Percentiles rank a stretch among this genome's conserved stretches.
phyloP scores from a whole-genome alignment of 352 stramenopile species.

The Lagenidium giganteum region DNA sequence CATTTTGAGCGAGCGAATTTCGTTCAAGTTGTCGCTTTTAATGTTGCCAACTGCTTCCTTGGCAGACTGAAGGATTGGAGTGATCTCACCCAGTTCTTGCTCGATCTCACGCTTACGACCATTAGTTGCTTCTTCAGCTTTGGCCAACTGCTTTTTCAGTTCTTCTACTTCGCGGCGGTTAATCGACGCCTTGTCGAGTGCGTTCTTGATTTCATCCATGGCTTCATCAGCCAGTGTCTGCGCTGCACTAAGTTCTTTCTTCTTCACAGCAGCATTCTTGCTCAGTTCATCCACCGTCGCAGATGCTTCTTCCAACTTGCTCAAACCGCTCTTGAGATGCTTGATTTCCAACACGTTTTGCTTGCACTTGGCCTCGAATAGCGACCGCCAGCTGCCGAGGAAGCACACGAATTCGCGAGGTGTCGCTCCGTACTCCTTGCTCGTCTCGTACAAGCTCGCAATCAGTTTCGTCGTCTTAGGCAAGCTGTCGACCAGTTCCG shows the following conservation, averaged over 20 bases:
- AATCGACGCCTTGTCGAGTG: slow-evolving; percentile 82
- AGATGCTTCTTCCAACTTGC: slow-evolving; percentile 89
- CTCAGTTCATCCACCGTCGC: slow-evolving; percentile 90
- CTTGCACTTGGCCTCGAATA: slow-evolving; percentile 80
- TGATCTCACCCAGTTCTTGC: slow-evolving; percentile 88
- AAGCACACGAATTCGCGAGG: slow-evolving; percentile 86
- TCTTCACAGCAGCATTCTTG: slow-evolving; percentile 83
- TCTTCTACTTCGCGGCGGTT: slow-evolving; percentile 90
- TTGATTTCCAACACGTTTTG: slow-evolving; percentile 83
- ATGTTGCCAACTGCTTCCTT: slow-evolving; percentile 92
- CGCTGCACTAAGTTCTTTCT: slow-evolving; percentile 83
- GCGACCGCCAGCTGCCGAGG: slow-evolving; percentile 62
- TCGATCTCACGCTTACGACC: slow-evolving; percentile 91
- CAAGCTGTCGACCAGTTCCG: slow-evolving; percentile 53
- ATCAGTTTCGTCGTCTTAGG: slow-evolving; percentile 52
- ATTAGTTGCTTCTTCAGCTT: slow-evolving; percentile 87
- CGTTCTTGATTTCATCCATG: slow-evolving; percentile 95
- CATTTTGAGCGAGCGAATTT: slow-evolving; percentile 94
- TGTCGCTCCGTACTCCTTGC: slow-evolving; percentile 64
- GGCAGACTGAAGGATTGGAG: slow-evolving; percentile 87
- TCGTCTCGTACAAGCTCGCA: slow-evolving; percentile 55
- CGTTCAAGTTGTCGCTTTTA: slow-evolving; percentile 94
- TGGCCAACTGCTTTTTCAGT: slow-evolving; percentile 87
- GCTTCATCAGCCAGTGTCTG: slow-evolving; percentile 89
- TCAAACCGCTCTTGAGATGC: slow-evolving; percentile 87